A percentile compares a stretch with the other conserved stretches of the same genome.
phyloP scores from a whole-genome alignment of 257 asterid genomes.

The Solanum dulcamara region DNA sequence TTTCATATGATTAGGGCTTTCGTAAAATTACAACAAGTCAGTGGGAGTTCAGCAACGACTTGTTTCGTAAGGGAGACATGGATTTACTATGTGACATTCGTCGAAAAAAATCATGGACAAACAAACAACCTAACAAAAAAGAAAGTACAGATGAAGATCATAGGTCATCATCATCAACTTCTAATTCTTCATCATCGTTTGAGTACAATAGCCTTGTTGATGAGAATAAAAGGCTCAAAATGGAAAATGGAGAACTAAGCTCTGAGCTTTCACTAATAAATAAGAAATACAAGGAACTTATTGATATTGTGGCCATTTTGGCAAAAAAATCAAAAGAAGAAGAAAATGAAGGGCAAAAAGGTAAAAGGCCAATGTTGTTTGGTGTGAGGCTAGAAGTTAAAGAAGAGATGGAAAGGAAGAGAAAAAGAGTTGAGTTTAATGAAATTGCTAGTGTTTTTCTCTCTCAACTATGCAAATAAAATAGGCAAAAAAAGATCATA shows the following conservation, averaged over 20 bases:
- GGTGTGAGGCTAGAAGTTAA: conserved; percentile 64
- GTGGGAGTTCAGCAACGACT: conserved; percentile 81
- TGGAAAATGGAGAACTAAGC: conserved; percentile 49
- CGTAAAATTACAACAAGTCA: conserved; percentile 60
- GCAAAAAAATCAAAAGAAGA: neutral
- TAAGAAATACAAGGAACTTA: conserved; percentile 63
- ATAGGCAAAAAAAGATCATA: neutral
- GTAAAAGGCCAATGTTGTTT: conserved; percentile 55
- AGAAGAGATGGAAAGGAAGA: conserved; percentile 42
- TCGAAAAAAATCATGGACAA: conserved; percentile 56
- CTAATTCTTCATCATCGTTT: conserved; percentile 34
- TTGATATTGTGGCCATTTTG: conserved; percentile 39
- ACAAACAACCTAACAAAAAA: conserved; percentile 19
- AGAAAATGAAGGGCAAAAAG: neutral
- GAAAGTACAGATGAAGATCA: conserved; percentile 40
- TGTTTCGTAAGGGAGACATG: conserved; percentile 56
- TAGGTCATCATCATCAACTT: conserved; percentile 50
- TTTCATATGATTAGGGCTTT: conserved; percentile 43
- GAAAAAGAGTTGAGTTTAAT: conserved; percentile 31
- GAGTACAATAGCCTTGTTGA: conserved; percentile 44
- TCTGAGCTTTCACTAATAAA: conserved; percentile 51
- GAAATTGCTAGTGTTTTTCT: conserved; percentile 17
- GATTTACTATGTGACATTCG: conserved; percentile 60
- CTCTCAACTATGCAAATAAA: conserved; percentile 37
- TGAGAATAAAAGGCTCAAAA: conserved; percentile 71